Evolutionary conservation across 1,284 basidiomycete genomes (phyloP), one percentile per base, ranked within the genome.

Genomic region (Golubevia pallescens): DNA sequence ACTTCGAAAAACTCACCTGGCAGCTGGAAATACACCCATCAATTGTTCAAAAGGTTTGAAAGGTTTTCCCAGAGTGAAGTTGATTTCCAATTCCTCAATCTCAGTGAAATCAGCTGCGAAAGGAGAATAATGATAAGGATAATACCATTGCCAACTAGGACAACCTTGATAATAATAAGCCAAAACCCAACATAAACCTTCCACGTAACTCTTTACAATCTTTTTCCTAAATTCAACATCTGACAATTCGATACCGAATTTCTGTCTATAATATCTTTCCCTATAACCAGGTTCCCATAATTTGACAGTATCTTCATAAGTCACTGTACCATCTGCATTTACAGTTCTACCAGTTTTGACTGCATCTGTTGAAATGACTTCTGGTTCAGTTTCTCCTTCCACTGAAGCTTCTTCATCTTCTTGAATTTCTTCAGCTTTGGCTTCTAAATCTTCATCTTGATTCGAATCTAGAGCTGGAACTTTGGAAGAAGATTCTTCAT

Each of bases 71-170:
- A 91, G 82, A 4, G 90, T 88, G 75, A 95, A 95, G 34, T 88
- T 87, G 83, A 99, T 92, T 58, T 94, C 88, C 89, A 96, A 90
- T 73, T 90, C 88, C 54, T 89, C 89, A 48, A 97, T 87, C 60
- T 94, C 91, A 65, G 90, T 89, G 78, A 99, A 98, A 86, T 99
- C 97, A 67, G 92, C 92, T 4, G 97, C 97, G 85, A 99, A 99
- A 0, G 97, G 97, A 3, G 97, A 94, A 85, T 96, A 99, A 87
- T 99, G 96, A 84, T 93, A 97, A 0, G 97, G 97, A 85, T 98
- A 99, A 87, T 92, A 99, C 97, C 97, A 99, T 79, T 95, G 91
- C 97, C 97, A 99, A 0, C 95, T 96, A 2, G 96, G 94, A 32
- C 84, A 85, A n/a, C 97, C 97, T 89, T 98, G 96, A 86, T 98